These are phyloP conservation scores for Cercophora sp. DNA, from an alignment of 495 filamentous ascomycete species.

Conservation along the genomic window DNA sequence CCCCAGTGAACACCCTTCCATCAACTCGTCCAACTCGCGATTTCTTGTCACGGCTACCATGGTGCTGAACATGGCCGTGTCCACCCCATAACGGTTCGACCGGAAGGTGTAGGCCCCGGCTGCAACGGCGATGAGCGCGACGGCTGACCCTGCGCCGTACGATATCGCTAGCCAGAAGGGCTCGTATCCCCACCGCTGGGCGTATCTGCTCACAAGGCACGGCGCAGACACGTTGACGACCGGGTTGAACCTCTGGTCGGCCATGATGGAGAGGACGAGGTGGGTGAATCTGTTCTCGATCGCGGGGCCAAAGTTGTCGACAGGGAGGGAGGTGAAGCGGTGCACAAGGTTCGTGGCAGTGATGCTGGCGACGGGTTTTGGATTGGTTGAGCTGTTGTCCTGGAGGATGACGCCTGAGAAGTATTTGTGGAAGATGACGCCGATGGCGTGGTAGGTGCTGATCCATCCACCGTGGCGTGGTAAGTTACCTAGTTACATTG, in stretches of 20 bases:
- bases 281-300: conserved; percentile 3
- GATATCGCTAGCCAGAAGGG: conserved; percentile 9
- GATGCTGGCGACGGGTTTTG: conserved; percentile 1
- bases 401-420: background rate
- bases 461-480: background rate
- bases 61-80: conserved; percentile 6
- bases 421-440: background rate
- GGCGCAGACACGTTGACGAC: background rate
- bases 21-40: conserved; percentile 5
- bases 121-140: background rate
- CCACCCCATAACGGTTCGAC: conserved; percentile 9
- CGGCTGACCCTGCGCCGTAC: background rate
- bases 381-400: background rate
- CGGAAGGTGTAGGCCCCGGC: conserved; percentile 1
- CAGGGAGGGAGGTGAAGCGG: background rate
- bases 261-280: conserved; percentile 3
- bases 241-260: background rate
- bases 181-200: conserved; percentile 5
- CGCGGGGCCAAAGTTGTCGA: background rate
- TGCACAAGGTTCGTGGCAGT: background rate
- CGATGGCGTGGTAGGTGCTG: conserved; percentile 2
- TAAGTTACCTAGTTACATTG: background rate
- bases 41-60: conserved; percentile 8
- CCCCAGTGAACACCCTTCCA: conserved; percentile 7
- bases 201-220: background rate